These are phyloP conservation scores for Fusarium temperatum DNA, from an alignment of 2,329 filamentous ascomycete species.

Conservation along the genomic window DNA sequence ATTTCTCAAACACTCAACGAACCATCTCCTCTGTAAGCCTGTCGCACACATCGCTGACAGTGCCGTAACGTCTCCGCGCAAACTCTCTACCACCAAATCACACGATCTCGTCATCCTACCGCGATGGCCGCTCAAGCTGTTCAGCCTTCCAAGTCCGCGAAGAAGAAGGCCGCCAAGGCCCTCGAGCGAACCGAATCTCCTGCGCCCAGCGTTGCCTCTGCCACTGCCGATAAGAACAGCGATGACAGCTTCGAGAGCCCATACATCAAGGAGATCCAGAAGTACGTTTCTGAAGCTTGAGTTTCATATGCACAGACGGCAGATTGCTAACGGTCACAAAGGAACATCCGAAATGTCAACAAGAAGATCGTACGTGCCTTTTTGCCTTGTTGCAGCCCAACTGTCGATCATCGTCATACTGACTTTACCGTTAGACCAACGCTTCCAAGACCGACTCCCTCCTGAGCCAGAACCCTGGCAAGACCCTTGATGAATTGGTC, in stretches of 20 bases:
- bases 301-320: not conserved
- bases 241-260: conserved; percentile 74
- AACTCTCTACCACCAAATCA: conserved; percentile 28
- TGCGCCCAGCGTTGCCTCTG: conserved; percentile 58
- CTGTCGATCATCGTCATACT: conserved; percentile 23
- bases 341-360: conserved; percentile 88
- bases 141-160: conserved; percentile 71
- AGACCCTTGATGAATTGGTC: conserved; percentile 78
- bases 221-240: conserved; percentile 59
- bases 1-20: not conserved
- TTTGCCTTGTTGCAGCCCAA: conserved; percentile 1
- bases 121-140: conserved; percentile 70
- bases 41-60: conserved; percentile 29
- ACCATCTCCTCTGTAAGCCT: conserved; percentile 20
- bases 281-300: conserved; percentile 64
- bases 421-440: conserved; percentile 61
- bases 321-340: conserved; percentile 50
- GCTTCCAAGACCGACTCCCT: conserved; percentile 77
- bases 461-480: conserved; percentile 73
- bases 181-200: conserved; percentile 63
- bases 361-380: conserved; percentile 85
- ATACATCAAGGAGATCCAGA: conserved; percentile 89
- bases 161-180: conserved; percentile 70
- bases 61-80: conserved; percentile 35
- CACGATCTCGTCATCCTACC: conserved; percentile 11